These are phyloP conservation scores for Rosa persica DNA, from an alignment of 306 rosid species.

Conservation along the genomic window DNA sequence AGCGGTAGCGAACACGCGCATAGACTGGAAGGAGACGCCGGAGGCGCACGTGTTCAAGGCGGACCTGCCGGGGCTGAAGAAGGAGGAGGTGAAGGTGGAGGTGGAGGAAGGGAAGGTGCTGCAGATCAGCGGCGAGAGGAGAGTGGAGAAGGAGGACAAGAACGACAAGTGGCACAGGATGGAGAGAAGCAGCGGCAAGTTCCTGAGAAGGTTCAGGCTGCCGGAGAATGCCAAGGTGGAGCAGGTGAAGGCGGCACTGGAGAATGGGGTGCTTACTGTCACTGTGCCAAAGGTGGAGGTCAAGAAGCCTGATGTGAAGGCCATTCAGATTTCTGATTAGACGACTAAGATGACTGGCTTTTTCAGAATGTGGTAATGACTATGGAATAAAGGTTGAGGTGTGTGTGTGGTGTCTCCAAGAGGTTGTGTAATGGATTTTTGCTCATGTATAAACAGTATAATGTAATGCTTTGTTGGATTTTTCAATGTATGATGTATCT, in stretches of 20 bases:
- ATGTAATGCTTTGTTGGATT: too few relatives aligned
- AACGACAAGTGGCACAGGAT: slow-evolving; percentile 32
- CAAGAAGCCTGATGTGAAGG: slow-evolving; percentile 15
- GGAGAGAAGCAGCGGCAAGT: slow-evolving; percentile 33
- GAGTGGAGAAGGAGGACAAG: slow-evolving; percentile 35
- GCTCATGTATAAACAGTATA: too few relatives aligned
- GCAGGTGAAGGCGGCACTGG: slow-evolving; percentile 39
- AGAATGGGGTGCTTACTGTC: slow-evolving; percentile 48
- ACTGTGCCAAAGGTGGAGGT: slow-evolving; percentile 43
- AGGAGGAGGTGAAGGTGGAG: slow-evolving; percentile 13
- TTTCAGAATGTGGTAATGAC: too few relatives aligned
- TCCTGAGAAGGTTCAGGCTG: slow-evolving; percentile 41
- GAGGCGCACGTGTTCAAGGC: too few relatives aligned
- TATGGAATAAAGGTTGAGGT: too few relatives aligned
- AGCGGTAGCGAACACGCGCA: too few relatives aligned
- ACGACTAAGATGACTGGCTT: too few relatives aligned
- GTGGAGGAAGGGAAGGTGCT: slow-evolving; percentile 43
- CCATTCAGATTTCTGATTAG: slow-evolving; percentile 23
- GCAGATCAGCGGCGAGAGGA: slow-evolving; percentile 41
- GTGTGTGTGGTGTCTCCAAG: too few relatives aligned
- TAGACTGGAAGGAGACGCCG: too few relatives aligned
- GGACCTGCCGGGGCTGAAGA: too few relatives aligned
- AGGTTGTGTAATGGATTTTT: too few relatives aligned
- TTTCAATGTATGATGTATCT: too few relatives aligned
- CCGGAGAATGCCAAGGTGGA: slow-evolving; percentile 41